Conservation (phyloP, 2,329 filamentous ascomycete species). For the Diaporthe sp. region DNA sequence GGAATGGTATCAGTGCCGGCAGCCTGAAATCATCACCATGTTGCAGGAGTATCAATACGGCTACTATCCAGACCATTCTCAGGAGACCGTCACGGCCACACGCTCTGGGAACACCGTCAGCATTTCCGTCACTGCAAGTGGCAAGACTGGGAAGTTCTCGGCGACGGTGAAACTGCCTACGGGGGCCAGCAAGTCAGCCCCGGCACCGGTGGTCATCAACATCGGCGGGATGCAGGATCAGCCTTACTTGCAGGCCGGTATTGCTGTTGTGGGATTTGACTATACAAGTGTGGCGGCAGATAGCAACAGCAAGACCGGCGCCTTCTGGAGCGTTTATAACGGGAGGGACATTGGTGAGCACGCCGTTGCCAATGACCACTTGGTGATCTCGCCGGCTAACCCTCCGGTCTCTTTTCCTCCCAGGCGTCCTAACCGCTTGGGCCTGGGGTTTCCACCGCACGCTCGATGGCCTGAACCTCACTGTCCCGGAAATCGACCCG, state of each 20-base stretch:
- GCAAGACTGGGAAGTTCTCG: conserved; percentile 60
- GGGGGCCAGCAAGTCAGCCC: conserved; percentile 50
- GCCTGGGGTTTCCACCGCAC: conserved; percentile 68
- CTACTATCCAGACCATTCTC: conserved; percentile 63
- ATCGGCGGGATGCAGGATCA: conserved; percentile 64
- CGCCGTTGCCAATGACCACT: background rate
- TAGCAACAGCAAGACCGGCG: conserved; percentile 63
- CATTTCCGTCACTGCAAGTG: conserved; percentile 58
- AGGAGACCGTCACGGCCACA: conserved; percentile 62
- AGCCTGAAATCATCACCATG: conserved; percentile 63
- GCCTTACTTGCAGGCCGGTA: conserved; percentile 61
- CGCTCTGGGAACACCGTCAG: conserved; percentile 59
- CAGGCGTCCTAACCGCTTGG: conserved; percentile 66
- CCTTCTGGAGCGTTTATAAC: conserved; percentile 64
- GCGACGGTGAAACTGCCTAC: conserved; percentile 59
- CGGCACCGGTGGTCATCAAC: conserved; percentile 63
- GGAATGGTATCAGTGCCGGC: conserved; percentile 64
- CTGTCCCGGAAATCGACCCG: conserved; percentile 61
- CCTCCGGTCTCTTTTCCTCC: background rate
- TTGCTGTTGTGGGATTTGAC: conserved; percentile 64
- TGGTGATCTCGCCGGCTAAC: background rate
- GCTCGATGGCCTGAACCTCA: conserved; percentile 65
- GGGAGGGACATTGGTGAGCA: conserved; percentile 61
- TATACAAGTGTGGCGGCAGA: conserved; percentile 63
- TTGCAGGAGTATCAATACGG: conserved; percentile 67